phyloP scores from a whole-genome alignment of 164 flowering plant species.

The Vitis riparia region DNA sequence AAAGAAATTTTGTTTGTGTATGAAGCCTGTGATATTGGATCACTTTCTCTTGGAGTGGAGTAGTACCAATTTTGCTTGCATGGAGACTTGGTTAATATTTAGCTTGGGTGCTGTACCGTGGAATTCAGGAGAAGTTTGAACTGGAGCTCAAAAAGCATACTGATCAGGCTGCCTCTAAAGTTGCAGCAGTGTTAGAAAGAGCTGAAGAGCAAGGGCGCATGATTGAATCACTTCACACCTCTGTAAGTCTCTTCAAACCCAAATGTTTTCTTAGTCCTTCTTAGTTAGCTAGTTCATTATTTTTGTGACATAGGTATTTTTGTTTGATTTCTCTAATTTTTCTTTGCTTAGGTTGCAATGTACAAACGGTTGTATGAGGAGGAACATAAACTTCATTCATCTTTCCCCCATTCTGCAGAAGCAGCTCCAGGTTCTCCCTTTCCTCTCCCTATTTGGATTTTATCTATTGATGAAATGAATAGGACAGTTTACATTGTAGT shows the following conservation, averaged over 20 bases:
- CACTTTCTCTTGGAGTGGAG: neutral
- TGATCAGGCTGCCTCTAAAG: constrained; percentile 77
- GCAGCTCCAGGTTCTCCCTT: constrained; percentile 44
- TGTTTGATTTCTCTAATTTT: neutral
- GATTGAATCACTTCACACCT: constrained; percentile 89
- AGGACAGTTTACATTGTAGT: too few relatives aligned
- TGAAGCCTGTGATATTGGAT: neutral
- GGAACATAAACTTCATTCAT: constrained; percentile 56
- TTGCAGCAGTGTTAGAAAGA: constrained; percentile 68
- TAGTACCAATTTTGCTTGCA: neutral
- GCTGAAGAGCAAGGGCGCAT: constrained; percentile 82
- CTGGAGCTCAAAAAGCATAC: constrained; percentile 61
- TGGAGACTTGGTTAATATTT: neutral
- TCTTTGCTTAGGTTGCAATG: constrained; percentile 76
- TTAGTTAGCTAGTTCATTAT: neutral
- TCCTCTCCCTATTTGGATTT: neutral
- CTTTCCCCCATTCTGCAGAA: constrained; percentile 38
- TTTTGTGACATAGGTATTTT: neutral
- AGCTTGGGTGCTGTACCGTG: neutral
- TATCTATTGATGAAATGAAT: too few relatives aligned
- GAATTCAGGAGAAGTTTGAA: constrained; percentile 64
- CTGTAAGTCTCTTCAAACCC: constrained; percentile 46
- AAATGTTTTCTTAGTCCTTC: neutral
- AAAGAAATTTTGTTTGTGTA: neutral
- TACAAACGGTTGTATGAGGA: constrained; percentile 92